Evolutionary conservation across 495 filamentous ascomycete genomes (phyloP).

Genomic region (Hypoxylon crocopeplum): DNA sequence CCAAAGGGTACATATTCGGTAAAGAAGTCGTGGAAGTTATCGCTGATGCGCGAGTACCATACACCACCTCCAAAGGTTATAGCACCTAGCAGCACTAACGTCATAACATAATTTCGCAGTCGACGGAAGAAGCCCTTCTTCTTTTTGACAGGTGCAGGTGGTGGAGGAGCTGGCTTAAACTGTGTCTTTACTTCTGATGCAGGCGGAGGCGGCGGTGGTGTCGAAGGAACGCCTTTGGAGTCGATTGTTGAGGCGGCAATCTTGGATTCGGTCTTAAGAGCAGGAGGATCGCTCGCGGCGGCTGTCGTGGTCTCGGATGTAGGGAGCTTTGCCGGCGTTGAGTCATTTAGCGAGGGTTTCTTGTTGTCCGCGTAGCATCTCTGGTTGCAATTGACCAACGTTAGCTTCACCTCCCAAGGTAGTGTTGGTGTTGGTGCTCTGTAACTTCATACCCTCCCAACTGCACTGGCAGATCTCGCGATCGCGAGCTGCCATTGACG

Average conservation of each 20-base stretch:
- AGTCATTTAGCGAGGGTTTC: conserved; percentile 56
- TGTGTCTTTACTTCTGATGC: conserved; percentile 12
- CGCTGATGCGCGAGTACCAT: conserved; percentile 88
- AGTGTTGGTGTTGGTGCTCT: not conserved
- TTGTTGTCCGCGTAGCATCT: conserved; percentile 65
- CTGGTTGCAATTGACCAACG: conserved; percentile 43
- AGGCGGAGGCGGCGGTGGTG: conserved; percentile 60
- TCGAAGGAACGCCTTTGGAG: conserved; percentile 66
- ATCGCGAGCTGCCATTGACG: conserved; percentile 64
- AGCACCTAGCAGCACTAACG: conserved; percentile 72
- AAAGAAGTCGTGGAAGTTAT: conserved; percentile 99
- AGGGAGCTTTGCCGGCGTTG: conserved; percentile 62
- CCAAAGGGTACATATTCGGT: conserved; percentile 96
- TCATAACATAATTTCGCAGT: conserved; percentile 68
- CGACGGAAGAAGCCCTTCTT: conserved; percentile 80
- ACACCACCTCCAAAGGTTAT: conserved; percentile 86
- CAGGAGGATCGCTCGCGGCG: conserved; percentile 54
- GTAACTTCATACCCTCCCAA: conserved; percentile 38
- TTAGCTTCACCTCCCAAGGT: conserved; percentile 1
- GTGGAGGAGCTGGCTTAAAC: conserved; percentile 45
- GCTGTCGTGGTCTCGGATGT: conserved; percentile 62
- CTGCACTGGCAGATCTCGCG: conserved; percentile 38
- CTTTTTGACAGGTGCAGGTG: conserved; percentile 58
- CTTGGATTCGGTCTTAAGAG: conserved; percentile 48
- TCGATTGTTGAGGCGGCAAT: conserved; percentile 61